Base-by-base conservation (phyloP, 495 filamentous ascomycete species). In the Peziza echinospora region DNA sequence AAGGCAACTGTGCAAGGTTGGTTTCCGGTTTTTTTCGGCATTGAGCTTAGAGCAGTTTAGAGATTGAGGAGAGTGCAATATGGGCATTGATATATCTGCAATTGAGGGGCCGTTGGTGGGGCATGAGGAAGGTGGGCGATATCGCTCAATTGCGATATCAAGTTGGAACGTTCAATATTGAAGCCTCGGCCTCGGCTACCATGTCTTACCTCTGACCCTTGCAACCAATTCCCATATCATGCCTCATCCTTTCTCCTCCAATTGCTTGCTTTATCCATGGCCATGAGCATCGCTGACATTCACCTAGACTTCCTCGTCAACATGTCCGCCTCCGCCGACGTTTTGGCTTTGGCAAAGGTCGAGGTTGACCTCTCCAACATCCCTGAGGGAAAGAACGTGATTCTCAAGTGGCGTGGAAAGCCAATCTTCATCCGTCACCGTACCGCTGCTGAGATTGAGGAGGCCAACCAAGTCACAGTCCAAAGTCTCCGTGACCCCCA, bases 371-470 rank as follows among this genome's bases (percentile, higher is more conserved):
- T 99, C 50, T 67, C 70, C 55, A 62, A 80, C 44, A 94, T 99
- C 60, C 89, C 91, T 34, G 87, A 94, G 71, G 89, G 91, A 74
- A 99, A 96, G 81, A 99, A 99, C 68, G 80, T 96, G 64, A 91
- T 96, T 66, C 87, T 99, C 73, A 99, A 99, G 73, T 99, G 91
- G 91, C 80, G 91, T 69, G 91, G 91, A 62, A 99, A 99, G 78
- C 91, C 91, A 63, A 83, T 99, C 64, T 96, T 99, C 75, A 85
- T 99, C 76, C 87, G 91, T 63, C 91, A 99, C 78, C 84, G 91
- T 54, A 99, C 91, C 53, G 62, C 70, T 55, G 71, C 70, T 50
- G 84, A 92, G 68, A 91, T 92, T 67, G 70, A 78, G 48, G 81
- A 86, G 66, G 84, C 84, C 65, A 77, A 85, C 61, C 65, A 71